phyloP scores from a whole-genome alignment of 768 basidiomycete genomes.

The Cubamyces sp. region DNA sequence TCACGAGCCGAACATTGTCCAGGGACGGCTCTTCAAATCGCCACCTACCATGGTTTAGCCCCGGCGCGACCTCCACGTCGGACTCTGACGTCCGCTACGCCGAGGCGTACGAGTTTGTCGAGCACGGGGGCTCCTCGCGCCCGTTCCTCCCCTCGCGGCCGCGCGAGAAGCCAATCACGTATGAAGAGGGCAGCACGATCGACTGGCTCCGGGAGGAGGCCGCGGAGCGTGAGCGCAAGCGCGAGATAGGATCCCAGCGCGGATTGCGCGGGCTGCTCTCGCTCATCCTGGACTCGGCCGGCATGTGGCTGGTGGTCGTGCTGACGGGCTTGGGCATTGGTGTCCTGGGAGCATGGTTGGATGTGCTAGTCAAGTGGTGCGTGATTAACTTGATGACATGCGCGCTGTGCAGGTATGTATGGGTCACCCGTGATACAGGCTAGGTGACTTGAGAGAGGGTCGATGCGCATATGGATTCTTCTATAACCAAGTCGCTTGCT shows the following conservation, averaged over 20 bases:
- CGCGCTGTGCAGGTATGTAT: not conserved
- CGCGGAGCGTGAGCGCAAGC: conserved; percentile 59
- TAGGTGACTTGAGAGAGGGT: conserved; percentile 71
- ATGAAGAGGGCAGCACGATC: conserved; percentile 64
- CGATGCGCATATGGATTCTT: conserved; percentile 70
- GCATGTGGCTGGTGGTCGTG: conserved; percentile 71
- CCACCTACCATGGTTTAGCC: conserved; percentile 19
- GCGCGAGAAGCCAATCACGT: conserved; percentile 30
- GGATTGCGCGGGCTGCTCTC: conserved; percentile 60
- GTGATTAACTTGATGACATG: conserved; percentile 5
- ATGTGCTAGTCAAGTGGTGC: conserved; percentile 75
- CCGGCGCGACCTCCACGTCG: not conserved
- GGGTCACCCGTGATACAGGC: conserved; percentile 43
- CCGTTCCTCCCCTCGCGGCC: conserved; percentile 2
- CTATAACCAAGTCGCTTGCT: conserved; percentile 74
- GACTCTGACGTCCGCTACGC: conserved; percentile 22
- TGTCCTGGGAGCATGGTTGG: conserved; percentile 69
- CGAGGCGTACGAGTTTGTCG: conserved; percentile 31
- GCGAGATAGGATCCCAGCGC: conserved; percentile 50
- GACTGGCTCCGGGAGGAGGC: conserved; percentile 74
- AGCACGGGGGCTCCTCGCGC: conserved; percentile 7
- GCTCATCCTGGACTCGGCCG: conserved; percentile 57
- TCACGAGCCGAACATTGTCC: not conserved
- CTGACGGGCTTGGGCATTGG: conserved; percentile 70
- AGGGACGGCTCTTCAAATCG: conserved; percentile 15